Evolutionary conservation across 2,329 filamentous ascomycete species (phyloP), one percentile per base, ranked within the genome.

Genomic region (Clarireedia monteithiana): DNA sequence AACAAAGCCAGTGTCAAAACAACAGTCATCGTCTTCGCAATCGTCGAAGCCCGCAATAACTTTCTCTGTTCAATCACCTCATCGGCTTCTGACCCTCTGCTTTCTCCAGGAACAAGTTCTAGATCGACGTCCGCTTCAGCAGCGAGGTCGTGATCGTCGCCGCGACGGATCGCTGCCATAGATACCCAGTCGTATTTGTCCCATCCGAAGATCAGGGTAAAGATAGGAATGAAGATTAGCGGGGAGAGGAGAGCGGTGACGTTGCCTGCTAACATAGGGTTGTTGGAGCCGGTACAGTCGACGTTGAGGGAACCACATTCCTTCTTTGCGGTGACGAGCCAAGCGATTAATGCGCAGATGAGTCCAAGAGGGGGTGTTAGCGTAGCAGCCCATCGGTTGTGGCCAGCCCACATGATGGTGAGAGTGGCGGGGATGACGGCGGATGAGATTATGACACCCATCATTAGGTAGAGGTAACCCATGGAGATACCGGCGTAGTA

Each of bases 381-480:
- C 0, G 83, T 82, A 0, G 88, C 88, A 1, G 88, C 87, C 69
- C 82, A 82, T 75, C 82, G 84, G 66, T 89, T 90, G 69, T 95
- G 90, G 2, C 85, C 82, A 27, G 80, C 81, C 89, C 90, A 96
- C 58, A 91, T 77, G 0, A 96, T 78, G 0, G 89, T 88, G 60
- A 95, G 74, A 0, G 89, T 86, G 0, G 89, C 88, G 0, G 91
- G 91, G 12, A 96, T 78, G 3, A 95, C 90, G 3, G 89, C 91
- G 0, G 88, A 83, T 0, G 86, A 90, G 67, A 96, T 94, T 65
- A 96, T 89, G 50, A 91, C 88, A 6, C 91, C 91, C 91, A 96
- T 96, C 67, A 95, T 81, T 1, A 95, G 75, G 67, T 95, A 95
- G 3, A 95, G 77, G 66, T 91, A 95, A 10, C 90, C 91, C 88